Evolutionary conservation across 2,329 filamentous ascomycete species (phyloP), one percentile per base, ranked within the genome.

Genomic region (Aspergillus ibericus): DNA sequence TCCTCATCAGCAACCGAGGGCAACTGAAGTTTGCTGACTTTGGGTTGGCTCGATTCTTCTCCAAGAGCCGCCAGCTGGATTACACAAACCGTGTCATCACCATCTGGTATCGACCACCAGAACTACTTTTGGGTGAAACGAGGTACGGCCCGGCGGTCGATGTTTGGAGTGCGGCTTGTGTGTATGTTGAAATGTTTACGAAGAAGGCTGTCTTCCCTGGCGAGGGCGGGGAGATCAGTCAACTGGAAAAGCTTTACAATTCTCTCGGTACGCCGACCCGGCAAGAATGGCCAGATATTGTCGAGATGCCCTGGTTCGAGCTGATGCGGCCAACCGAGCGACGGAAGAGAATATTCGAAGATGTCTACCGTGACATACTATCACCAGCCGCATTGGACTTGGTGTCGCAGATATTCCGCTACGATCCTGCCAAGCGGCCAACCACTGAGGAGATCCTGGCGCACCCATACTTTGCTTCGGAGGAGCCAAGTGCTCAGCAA

Each of bases 11-110:
- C 77, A 96, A 88, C 65, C 88, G 90, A 9, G 95, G 95, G 5
- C 85, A 92, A 58, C 80, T 99, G 57, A 99, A 98, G 75, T 84
- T 96, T 61, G 95, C 95, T 29, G 95, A 99, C 74, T 99, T 99
- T 74, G 95, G 95, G 18, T 84, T 99, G 13, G 95, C 95, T 12
- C 88, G 96, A 36, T 99, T 99, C 76, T 99, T 96, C 71, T 91
- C 92, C 34, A 99, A 99, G 74, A 88, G 89, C 51, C 88, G 89
- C 60, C 91, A 95, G 73, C 84, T 96, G 48, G 93, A 99, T 73
- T 99, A 99, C 75, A 99, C 95, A 1, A 99, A 99, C 72, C 90
- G 95, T 35, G 96, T 99, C 67, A 96, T 99, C 72, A 99, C 95
- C 2, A 97, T 99, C 65, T 99, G 96, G 96, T 97, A 97, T 74